Evolutionary conservation across 495 filamentous ascomycete species (phyloP).

Genomic region (Penicillium flavigenum): DNA sequence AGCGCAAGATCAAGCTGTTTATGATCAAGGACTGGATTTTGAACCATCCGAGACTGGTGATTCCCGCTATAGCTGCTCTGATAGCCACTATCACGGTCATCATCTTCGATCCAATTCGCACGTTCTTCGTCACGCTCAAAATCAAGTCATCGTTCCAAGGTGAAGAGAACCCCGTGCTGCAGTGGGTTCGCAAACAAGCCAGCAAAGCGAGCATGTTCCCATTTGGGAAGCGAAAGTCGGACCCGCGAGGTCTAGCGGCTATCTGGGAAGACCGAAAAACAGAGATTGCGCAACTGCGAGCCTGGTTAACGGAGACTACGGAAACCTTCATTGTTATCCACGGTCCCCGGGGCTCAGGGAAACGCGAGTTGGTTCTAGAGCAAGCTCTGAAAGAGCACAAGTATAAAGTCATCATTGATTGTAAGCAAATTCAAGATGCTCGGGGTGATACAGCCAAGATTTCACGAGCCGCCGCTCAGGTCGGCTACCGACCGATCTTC

Average conservation of each 20-base stretch:
- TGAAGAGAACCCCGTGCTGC: constrained; percentile 65
- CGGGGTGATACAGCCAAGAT: constrained; percentile 89
- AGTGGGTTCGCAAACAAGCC: constrained; percentile 79
- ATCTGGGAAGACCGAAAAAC: constrained; percentile 87
- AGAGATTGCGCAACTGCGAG: constrained; percentile 74
- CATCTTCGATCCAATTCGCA: constrained; percentile 88
- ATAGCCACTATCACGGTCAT: constrained; percentile 83
- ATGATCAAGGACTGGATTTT: constrained; percentile 85
- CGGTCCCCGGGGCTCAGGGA: constrained; percentile 88
- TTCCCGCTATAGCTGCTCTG: constrained; percentile 76
- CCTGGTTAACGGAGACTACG: constrained; percentile 82
- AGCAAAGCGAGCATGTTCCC: constrained; percentile 63
- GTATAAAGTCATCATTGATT: constrained; percentile 87
- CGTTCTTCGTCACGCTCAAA: constrained; percentile 86
- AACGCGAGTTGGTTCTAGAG: constrained; percentile 81
- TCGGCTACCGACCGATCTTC: constrained; percentile 92
- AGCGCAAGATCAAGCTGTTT: constrained; percentile 69
- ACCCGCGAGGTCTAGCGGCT: constrained; percentile 70
- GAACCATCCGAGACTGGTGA: constrained; percentile 84
- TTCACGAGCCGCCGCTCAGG: constrained; percentile 71
- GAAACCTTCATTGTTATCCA: constrained; percentile 95
- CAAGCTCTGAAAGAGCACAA: constrained; percentile 74
- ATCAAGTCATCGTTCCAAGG: constrained; percentile 75
- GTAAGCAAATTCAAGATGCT: constrained; percentile 90
- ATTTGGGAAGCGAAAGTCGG: constrained; percentile 52